Base-by-base conservation (phyloP, 169 alveolate species). In the Eimeria zaria region DNA sequence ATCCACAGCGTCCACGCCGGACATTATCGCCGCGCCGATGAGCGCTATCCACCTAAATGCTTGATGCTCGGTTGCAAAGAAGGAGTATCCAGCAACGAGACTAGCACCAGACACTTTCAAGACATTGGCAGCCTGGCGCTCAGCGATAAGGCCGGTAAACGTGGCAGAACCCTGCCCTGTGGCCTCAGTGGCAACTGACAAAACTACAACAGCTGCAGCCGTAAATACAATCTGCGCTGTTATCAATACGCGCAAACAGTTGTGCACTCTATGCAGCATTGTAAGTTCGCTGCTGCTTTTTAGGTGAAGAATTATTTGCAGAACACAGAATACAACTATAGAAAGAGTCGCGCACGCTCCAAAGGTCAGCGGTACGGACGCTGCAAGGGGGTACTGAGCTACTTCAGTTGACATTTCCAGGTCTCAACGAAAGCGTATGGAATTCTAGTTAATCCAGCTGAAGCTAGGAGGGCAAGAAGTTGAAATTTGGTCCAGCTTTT, bases 21-120 rank as follows among this genome's bases (percentile, higher is more conserved):
- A 48, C 78, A 85, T 60, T 39, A 14, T 41, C 58, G 81, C 78
- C 44, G 81, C 83, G 22, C 93, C 93, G n/a, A 85, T 11, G 20
- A 85, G 93, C 30, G 83, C 93, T 24, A 85, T 30, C 93, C 93
- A 85, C 81, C 93, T 85, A 85, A 85, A 85, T 1, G 33, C 46
- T 60, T 85, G 93, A 62, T 85, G 93, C 33, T 85, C 93, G 14
- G 93, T 85, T 58, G 93, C 93, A 85, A 85, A 85, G 33, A 62
- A 85, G 0, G 93, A 48, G 58, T 60, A 85, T 62, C 93, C 93
- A 62, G 93, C 93, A 44, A 85, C 81, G 16, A 85, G 93, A 9
- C 48, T 41, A 60, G 81, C 93, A 24, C 78, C 78, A 62, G 81
- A 36, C 44, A 55, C 93, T 44, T 85, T 85, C 81, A 85, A 48